Base-by-base conservation (phyloP, 2,329 filamentous ascomycete genomes). In the Scytalidium sp. region DNA sequence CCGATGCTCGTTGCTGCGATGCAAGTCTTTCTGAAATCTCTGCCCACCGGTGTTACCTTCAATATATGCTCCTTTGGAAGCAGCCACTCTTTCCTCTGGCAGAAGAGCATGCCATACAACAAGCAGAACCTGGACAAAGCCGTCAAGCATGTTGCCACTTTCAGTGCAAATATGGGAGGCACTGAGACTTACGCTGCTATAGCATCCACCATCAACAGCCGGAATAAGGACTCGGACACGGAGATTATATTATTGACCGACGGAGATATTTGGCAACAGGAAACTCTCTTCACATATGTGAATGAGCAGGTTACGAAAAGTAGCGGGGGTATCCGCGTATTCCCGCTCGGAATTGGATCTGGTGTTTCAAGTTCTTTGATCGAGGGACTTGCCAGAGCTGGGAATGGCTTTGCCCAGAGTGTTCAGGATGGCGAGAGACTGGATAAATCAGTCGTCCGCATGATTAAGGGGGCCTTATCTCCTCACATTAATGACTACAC, bases 51-150 rank as follows among this genome's bases (percentile, higher is more conserved):
- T 4, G 72, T 79, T 53, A 80, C 80, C 59, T 88, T 88, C 73
- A 88, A 89, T 60, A 84, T 88, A 47, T 85, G 81, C 62, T 85
- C 82, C 3, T 88, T 89, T 46, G 85, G 85, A 11, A 71, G 64
- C 1, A 32, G 6, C 0, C 67, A 73, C 51, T 53, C 58, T 1
- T 78, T 79, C 46, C 64, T 83, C 6, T 83, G 73, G 70, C 44
- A 64, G 0, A 68, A 70, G 22, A 81, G 78, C 2, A 64, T 67
- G 43, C 64, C 65, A 0, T 83, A 81, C 50, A 69, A 67, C 49
- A 67, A 73, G 20, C 64, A 70, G 0, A 73, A 64, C 0, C 61
- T 82, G 1, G 59, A 71, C 1, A 47, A 68, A 45, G 80, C 79
- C 1, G 64, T 68, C 3, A 40, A 51, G 0, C 66, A 81, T 50